Evolutionary conservation across 805 yeast species (phyloP), one percentile per base, ranked within the genome.

Genomic region (Candida tammaniensis): DNA sequence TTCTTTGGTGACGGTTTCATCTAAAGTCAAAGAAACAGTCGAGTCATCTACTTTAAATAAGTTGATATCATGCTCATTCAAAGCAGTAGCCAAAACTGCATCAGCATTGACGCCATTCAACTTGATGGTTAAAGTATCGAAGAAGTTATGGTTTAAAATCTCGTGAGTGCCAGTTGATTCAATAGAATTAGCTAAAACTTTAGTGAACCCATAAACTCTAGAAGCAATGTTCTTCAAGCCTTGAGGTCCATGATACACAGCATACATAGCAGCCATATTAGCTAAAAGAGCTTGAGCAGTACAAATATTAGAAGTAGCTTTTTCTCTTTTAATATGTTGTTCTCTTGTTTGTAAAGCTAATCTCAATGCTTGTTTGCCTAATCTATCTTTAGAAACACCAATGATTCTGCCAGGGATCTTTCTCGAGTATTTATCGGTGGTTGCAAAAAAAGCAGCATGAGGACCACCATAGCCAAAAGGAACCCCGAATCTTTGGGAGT

Each of bases 401-500:
- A 93, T 89, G 36, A 93, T 76, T 66, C 98, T 77, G 27, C 98
- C 98, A 2, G 98, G 98, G 59, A 93, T 87, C 61, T 89, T 93
- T 56, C 98, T 78, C 55, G 86, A 86, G 48, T 83, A 72, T 36
- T 78, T 73, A 40, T 80, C 77, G n/a, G 78, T 72, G 25, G 91
- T 95, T 7, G 98, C 86, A 50, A 93, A 89, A 64, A 86, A 93
- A 0, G 96, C 98, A 30, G 98, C 98, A 59, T 93, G 98, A 3
- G 98, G 98, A 14, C 98, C 98, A 53, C 98, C 98, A 56, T 80
- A 93, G 5, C 98, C 98, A 68, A 91, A 76, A 36, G 98, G 98
- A 24, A 91, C 97, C 52, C 98, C 98, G 50, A 93, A 87, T 59
- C 98, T 74, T 70, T 93, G 98, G 4, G 97, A 75, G 7, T 88